These are phyloP conservation scores for Pichia deserticola DNA, from an alignment of 805 yeast species.

Conservation along the genomic window DNA sequence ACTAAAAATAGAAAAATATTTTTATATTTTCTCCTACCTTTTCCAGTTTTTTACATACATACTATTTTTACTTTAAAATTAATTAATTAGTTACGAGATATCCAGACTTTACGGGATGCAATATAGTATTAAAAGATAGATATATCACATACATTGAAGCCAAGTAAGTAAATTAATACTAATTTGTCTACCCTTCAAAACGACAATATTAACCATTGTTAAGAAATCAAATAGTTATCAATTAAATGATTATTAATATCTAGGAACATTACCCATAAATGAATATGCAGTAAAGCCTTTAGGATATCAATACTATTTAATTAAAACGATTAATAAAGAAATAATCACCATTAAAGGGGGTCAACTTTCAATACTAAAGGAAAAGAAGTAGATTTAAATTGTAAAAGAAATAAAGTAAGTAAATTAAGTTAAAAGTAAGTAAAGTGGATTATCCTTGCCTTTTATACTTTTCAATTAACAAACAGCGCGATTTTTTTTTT, in stretches of 20 bases:
- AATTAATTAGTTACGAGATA: not conserved
- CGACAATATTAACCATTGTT: no score
- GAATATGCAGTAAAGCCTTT: constrained; percentile 9
- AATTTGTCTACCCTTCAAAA: not conserved
- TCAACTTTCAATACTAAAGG: constrained; percentile 13
- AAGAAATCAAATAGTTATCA: not conserved
- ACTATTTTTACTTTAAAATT: no score
- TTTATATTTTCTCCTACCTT: no score
- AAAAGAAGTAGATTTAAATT: not conserved
- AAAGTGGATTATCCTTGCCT: not conserved
- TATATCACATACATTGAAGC: constrained; percentile 1
- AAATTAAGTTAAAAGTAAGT: not conserved
- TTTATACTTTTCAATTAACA: not conserved
- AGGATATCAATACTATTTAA: no score
- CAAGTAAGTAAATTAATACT: not conserved
- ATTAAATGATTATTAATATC: not conserved
- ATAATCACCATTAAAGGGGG: constrained; percentile 3
- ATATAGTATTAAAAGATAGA: not conserved
- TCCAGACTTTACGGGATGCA: constrained; percentile 13
- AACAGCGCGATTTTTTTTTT: no score
- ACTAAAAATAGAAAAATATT: no score
- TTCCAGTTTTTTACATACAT: no score
- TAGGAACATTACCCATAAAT: constrained; percentile 6
- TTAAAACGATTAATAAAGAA: no score
- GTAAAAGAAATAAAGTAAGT: not conserved